phyloP scores from a whole-genome alignment of 2,329 filamentous ascomycete species.

The Phyllosticta citribraziliensis region DNA sequence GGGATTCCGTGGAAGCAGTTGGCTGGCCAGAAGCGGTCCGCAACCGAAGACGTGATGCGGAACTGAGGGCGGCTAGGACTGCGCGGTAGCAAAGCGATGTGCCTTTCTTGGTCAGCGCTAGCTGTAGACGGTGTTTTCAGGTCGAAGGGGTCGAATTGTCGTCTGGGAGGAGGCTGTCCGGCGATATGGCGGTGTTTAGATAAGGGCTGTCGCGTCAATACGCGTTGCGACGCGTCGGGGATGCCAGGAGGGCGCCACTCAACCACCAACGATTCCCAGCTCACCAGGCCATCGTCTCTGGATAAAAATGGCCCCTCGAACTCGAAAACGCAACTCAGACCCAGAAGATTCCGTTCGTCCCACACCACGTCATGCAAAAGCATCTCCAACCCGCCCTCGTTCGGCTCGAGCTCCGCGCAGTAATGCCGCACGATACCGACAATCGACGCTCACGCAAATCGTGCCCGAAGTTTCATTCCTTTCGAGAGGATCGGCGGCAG shows the following conservation, averaged over 20 bases:
- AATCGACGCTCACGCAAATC: constrained; percentile 6
- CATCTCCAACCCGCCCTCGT: background rate
- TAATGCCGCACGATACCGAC: background rate
- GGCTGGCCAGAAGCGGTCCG: background rate
- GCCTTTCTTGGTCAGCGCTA: background rate
- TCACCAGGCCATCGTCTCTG: background rate
- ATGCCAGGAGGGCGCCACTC: background rate
- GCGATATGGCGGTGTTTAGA: background rate
- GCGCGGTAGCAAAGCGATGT: background rate
- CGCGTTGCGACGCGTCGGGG: background rate
- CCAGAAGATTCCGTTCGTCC: background rate
- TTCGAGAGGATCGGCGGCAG: background rate
- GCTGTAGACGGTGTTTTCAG: background rate
- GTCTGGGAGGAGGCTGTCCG: background rate
- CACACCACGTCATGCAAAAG: background rate
- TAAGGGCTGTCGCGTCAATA: background rate
- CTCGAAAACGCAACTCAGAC: background rate
- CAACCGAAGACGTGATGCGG: background rate
- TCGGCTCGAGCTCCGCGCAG: background rate
- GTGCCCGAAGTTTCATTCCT: background rate
- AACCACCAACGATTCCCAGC: background rate
- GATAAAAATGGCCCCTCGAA: background rate
- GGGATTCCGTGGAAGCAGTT: background rate
- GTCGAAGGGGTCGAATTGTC: background rate
- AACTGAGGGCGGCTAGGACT: background rate